A percentile compares a stretch with the other conserved stretches of the same genome.
phyloP scores from a whole-genome alignment of 495 filamentous ascomycete genomes.

The Aspergillus avenaceus region DNA sequence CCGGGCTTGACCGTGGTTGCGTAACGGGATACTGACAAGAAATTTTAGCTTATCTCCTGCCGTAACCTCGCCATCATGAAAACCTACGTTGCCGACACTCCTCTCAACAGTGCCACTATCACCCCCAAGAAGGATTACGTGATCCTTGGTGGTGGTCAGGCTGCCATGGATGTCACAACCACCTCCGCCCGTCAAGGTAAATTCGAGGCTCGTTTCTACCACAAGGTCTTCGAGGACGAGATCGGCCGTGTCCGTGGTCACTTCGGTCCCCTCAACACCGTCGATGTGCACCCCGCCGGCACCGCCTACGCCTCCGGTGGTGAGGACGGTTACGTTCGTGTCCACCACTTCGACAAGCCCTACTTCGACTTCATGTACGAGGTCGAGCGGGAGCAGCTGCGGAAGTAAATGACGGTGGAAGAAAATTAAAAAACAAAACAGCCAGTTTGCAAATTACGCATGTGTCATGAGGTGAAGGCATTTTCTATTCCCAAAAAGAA shows the following conservation, averaged over 20 bases:
- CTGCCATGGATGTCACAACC: conserved; percentile 98
- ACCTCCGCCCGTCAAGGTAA: conserved; percentile 91
- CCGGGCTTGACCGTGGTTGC: neutral
- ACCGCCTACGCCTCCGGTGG: conserved; percentile 89
- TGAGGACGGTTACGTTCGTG: conserved; percentile 97
- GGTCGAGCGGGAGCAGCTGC: conserved; percentile 72
- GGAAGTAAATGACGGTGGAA: conserved; percentile 30
- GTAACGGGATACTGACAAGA: conserved; percentile 9
- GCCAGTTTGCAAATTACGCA: conserved; percentile 23
- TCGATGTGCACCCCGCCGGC: conserved; percentile 85
- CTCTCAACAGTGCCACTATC: conserved; percentile 89
- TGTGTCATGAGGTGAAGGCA: conserved; percentile 42
- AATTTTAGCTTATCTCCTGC: conserved; percentile 65
- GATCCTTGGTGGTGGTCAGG: conserved; percentile 95
- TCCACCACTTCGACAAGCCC: conserved; percentile 96
- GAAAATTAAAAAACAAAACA: too few relatives aligned
- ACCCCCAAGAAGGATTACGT: conserved; percentile 95
- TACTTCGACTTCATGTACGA: conserved; percentile 99
- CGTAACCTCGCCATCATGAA: conserved; percentile 87
- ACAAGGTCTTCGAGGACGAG: conserved; percentile 98
- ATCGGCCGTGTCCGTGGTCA: conserved; percentile 94
- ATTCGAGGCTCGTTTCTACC: conserved; percentile 98
- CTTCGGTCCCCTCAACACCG: conserved; percentile 89
- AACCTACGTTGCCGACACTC: conserved; percentile 89
- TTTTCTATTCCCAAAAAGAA: conserved; percentile 20